phyloP scores from a whole-genome alignment of 176 grass and related monocot genomes.

The Oryza australiensis region DNA sequence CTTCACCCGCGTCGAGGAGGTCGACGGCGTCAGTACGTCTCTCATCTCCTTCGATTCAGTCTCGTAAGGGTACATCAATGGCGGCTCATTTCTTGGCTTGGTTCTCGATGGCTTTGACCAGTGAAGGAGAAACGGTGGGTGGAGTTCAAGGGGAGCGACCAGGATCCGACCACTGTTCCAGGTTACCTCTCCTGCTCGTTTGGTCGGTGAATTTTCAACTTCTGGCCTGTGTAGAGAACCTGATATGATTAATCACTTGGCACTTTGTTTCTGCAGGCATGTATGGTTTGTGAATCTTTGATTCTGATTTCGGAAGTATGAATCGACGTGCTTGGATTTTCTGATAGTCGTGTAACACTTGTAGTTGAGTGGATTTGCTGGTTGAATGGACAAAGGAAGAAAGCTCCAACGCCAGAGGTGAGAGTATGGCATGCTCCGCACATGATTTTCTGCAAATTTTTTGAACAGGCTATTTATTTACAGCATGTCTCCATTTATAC shows the following conservation, averaged over 20 bases:
- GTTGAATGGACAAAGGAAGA: slow-evolving; percentile 96
- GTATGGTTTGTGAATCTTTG: slow-evolving; percentile 35
- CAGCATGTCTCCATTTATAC: not conserved
- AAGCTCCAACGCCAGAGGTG: slow-evolving; percentile 81
- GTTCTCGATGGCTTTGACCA: slow-evolving; percentile 20
- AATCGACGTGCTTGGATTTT: not conserved
- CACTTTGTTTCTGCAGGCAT: slow-evolving; percentile 43
- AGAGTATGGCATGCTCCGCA: not conserved
- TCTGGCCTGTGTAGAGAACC: not conserved
- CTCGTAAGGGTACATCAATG: not conserved
- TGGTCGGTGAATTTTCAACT: not conserved
- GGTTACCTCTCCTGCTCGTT: slow-evolving; percentile 45
- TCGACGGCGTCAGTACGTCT: slow-evolving; percentile 64
- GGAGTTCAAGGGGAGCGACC: slow-evolving; percentile 76
- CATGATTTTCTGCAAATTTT: not conserved
- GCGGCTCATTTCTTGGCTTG: not conserved
- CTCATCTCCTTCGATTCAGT: not conserved
- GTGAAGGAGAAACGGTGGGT: slow-evolving; percentile 96
- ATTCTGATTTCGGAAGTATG: not conserved
- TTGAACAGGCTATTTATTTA: not conserved
- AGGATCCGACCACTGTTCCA: slow-evolving; percentile 81
- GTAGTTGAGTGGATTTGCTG: slow-evolving; percentile 99
- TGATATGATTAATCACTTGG: not conserved
- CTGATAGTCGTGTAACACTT: slow-evolving; percentile 34
- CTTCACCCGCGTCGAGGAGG: slow-evolving; percentile 75